Evolutionary conservation across 2,329 filamentous ascomycete species (phyloP).

Genomic region (Pseudogymnoascus sp.): DNA sequence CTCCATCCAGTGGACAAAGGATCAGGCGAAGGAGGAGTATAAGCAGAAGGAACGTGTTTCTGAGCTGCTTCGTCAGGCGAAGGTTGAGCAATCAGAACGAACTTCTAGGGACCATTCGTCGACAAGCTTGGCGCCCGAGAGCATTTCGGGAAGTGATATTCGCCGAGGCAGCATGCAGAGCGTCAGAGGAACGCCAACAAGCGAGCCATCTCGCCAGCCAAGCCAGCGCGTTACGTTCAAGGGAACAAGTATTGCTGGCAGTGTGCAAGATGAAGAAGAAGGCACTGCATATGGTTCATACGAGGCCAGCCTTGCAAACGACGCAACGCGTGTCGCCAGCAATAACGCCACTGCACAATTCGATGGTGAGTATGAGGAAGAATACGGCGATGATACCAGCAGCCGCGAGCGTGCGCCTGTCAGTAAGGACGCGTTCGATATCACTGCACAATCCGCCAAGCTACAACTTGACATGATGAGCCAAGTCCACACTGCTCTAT

Average conservation of each 20-base stretch:
- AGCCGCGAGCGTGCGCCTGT: conserved; percentile 64
- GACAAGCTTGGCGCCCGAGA: conserved; percentile 20
- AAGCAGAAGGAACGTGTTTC: conserved; percentile 65
- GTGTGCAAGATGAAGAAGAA: conserved; percentile 44
- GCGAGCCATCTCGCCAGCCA: conserved; percentile 20
- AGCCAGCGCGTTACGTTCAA: conserved; percentile 25
- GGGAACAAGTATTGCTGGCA: conserved; percentile 26
- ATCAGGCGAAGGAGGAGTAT: conserved; percentile 88
- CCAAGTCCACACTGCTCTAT: conserved; percentile 74
- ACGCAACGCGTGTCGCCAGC: conserved; percentile 23
- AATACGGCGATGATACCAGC: conserved; percentile 73
- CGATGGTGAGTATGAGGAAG: conserved; percentile 59
- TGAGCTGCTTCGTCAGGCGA: conserved; percentile 69
- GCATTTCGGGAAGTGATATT: conserved; percentile 25
- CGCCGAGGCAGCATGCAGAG: conserved; percentile 39
- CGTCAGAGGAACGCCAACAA: conserved; percentile 19
- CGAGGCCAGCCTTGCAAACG: conserved; percentile 44
- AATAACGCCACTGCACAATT: conserved; percentile 29
- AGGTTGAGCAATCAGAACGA: conserved; percentile 59
- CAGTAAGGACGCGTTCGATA: conserved; percentile 90
- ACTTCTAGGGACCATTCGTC: conserved; percentile 37
- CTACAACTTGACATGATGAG: conserved; percentile 86
- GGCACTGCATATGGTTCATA: conserved; percentile 44
- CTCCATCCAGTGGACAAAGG: conserved; percentile 96
- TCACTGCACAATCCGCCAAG: conserved; percentile 90